Evolutionary conservation across 2,329 filamentous ascomycete genomes (phyloP), one percentile per base, ranked within the genome.

Genomic region (Alternaria alternata): DNA sequence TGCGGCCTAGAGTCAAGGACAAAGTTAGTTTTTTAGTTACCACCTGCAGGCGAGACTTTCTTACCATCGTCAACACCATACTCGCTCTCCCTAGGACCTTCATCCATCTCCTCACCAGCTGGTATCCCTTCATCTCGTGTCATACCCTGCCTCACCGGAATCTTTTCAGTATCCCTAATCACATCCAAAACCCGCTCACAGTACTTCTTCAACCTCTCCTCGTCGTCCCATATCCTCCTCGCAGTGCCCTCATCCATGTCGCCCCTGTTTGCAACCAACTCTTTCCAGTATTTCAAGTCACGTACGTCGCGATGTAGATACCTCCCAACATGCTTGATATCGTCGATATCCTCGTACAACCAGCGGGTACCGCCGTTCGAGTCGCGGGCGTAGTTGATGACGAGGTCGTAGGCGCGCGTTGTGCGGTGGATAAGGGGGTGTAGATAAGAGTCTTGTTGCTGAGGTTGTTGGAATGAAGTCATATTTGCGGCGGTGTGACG

Each of bases 281-380:
- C 51, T 24, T 53, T 55, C 57, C 56, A 54, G n/a, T 36, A 51
- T 39, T 46, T 62, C 36, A 69, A 20, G 1, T 44, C 53, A 18
- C 47, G 48, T 6, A 66, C 54, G 18, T 66, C 41, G 12, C 42
- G 24, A 38, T 64, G 64, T 2, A 73, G 56, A 14, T 62, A 24
- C 7, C 43, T 48, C 18, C 70, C 69, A 4, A 56, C 8, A 6
- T 54, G 32, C 16, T 57, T 58, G 38, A 73, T 57, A 3, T 26
- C 34, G 1, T 38, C 49, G 16, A 70, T 63, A 22, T 66, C 57
- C 16, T 57, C 44, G 12, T 54, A 16, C 14, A 54, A 30, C 70
- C 70, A 71, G 51, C 69, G 65, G 48, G 47, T 51, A 3, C 70
- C 69, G n/a, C 54, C 63, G 26, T 53, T 32, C 1, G 57, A 64